Evolutionary conservation across 2,329 filamentous ascomycete species (phyloP).

Genomic region (Elsinoe perseae): DNA sequence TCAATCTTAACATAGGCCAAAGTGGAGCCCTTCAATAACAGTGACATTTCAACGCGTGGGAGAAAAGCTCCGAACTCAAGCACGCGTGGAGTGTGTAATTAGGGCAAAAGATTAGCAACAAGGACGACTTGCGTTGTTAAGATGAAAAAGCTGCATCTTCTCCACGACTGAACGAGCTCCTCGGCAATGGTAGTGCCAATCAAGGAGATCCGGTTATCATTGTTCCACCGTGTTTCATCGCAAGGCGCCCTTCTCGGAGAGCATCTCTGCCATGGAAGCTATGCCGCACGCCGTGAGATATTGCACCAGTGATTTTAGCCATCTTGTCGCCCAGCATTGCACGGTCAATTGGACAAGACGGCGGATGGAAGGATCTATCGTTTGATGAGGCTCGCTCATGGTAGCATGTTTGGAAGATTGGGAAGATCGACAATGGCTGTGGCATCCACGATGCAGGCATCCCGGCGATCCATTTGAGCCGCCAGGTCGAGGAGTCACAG

Average conservation of each 20-base stretch:
- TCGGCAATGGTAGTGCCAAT: not conserved
- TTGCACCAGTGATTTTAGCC: not conserved
- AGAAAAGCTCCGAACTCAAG: not conserved
- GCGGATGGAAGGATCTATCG: not conserved
- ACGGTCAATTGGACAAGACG: not conserved
- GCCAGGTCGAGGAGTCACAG: not conserved
- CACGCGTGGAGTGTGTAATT: not conserved
- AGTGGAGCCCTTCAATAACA: not conserved
- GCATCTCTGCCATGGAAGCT: not conserved
- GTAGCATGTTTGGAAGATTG: not conserved
- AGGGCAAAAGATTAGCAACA: not conserved
- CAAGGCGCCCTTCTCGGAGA: not conserved
- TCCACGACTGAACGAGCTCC: not conserved
- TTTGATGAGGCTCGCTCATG: not conserved
- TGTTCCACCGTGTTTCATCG: not conserved
- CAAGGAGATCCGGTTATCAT: not conserved
- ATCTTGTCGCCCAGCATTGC: constrained; percentile 10
- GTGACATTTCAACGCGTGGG: not conserved
- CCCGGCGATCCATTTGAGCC: not conserved
- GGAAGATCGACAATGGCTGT: not conserved
- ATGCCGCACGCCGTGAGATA: not conserved
- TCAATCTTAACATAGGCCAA: not conserved
- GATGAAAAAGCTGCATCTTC: not conserved
- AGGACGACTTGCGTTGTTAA: not conserved
- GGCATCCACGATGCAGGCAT: not conserved